Evolutionary conservation across 805 yeast genomes (phyloP).

Genomic region (Lipomyces sp.): DNA sequence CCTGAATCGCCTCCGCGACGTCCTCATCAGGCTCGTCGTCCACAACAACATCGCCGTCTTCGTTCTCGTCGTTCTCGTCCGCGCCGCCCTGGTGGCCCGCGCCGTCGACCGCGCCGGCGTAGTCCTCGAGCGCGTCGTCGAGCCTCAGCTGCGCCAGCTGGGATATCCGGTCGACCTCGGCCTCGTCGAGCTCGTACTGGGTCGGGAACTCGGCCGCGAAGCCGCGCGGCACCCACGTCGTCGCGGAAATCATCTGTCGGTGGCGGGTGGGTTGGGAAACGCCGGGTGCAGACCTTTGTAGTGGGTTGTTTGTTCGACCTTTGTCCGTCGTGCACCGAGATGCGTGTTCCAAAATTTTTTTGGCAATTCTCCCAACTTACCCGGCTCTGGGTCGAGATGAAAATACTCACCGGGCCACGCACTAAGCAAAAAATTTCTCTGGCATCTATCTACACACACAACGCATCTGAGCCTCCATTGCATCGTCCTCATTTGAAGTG

Average conservation of each 20-base stretch:
- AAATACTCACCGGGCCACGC: background rate
- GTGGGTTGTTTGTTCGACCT: no score
- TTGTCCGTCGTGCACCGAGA: no score
- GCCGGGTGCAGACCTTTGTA: background rate
- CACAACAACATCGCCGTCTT: constrained; percentile 16
- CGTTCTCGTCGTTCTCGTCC: constrained; percentile 19
- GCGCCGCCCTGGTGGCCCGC: constrained; percentile 3
- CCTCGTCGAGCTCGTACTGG: constrained; percentile 82
- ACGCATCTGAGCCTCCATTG: background rate
- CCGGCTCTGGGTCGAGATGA: constrained; percentile 10
- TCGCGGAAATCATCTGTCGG: constrained; percentile 73
- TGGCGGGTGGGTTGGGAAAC: background rate
- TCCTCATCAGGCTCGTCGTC: constrained; percentile 23
- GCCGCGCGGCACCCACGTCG: constrained; percentile 96
- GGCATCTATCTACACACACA: background rate
- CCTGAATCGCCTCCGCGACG: constrained; percentile 10
- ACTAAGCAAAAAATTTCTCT: background rate
- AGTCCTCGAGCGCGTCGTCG: constrained; percentile 66
- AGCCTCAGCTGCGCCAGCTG: constrained; percentile 80
- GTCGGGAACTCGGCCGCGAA: constrained; percentile 90
- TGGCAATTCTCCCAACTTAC: constrained; percentile 20
- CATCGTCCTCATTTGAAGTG: no score
- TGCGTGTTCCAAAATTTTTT: background rate
- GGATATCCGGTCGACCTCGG: constrained; percentile 85
- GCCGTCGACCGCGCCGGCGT: constrained; percentile 46